A percentile compares a stretch with the other conserved stretches of the same genome.
Conservation (phyloP, 2,329 filamentous ascomycete species). For the Exophiala bonariae region DNA sequence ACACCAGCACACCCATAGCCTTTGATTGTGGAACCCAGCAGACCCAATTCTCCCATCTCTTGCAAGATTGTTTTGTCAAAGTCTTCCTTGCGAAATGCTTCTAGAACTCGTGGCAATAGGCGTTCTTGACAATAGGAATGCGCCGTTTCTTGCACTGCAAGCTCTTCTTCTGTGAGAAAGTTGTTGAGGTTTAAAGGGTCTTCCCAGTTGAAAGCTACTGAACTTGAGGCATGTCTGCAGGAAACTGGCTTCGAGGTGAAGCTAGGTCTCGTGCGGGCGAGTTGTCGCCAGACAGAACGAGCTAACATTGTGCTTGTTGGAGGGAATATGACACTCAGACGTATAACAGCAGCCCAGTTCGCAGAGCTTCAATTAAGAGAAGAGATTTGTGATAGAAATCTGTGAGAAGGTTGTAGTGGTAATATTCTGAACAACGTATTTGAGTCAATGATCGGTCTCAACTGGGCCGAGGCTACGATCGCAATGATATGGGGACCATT, state of each 20-base stretch:
- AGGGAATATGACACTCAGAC: too few relatives aligned
- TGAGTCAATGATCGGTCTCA: too few relatives aligned
- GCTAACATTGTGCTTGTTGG: conserved; percentile 19
- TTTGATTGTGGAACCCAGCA: conserved; percentile 80
- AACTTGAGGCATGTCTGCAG: conserved; percentile 24
- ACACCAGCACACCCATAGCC: conserved; percentile 88
- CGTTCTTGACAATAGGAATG: conserved; percentile 92
- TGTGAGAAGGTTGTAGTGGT: too few relatives aligned
- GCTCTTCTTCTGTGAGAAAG: conserved; percentile 84
- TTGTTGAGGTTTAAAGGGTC: conserved; percentile 77
- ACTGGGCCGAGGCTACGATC: neutral
- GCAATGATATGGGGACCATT: neutral
- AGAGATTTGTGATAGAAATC: neutral
- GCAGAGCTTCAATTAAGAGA: neutral
- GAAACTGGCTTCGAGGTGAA: neutral
- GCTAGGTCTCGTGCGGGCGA: conserved; percentile 13
- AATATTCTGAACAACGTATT: too few relatives aligned
- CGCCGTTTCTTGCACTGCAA: conserved; percentile 85
- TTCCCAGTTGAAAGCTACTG: conserved; percentile 76
- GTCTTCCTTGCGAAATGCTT: conserved; percentile 81
- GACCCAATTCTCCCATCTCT: conserved; percentile 91
- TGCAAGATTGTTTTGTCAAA: conserved; percentile 82
- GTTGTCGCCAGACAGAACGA: conserved; percentile 20
- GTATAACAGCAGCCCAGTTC: neutral
- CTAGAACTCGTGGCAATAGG: conserved; percentile 80